A percentile compares a stretch with the other conserved stretches of the same genome.
Evolutionary conservation across 768 basidiomycete species (phyloP).

Genomic region (Suillus ampliporus): DNA sequence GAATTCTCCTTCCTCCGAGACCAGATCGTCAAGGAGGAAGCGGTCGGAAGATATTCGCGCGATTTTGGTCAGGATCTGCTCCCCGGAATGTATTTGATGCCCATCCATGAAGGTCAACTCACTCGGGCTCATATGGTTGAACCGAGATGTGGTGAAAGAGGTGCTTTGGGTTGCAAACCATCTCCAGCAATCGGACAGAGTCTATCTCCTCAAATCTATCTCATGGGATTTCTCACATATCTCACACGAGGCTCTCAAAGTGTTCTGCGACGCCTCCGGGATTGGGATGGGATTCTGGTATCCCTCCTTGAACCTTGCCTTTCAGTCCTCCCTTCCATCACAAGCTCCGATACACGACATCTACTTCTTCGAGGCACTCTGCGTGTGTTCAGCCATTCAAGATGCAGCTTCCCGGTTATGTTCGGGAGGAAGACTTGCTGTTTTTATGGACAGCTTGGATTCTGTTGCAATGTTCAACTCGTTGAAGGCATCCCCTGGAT

Average conservation of each 20-base stretch:
- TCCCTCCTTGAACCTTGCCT: too few species aligned
- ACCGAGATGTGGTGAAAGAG: background rate
- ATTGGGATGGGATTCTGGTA: too few species aligned
- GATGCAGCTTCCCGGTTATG: too few species aligned
- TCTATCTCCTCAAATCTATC: background rate
- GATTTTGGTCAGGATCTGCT: conserved; percentile 30
- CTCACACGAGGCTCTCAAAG: too few species aligned
- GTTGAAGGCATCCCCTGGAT: too few species aligned
- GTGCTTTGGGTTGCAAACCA: background rate
- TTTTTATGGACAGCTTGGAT: conserved; percentile 38
- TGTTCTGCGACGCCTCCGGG: too few species aligned
- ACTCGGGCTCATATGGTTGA: conserved; percentile 11
- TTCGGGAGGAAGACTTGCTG: too few species aligned
- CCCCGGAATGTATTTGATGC: conserved; percentile 48
- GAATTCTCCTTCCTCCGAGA: conserved; percentile 23
- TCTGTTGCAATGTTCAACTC: conserved; percentile 38
- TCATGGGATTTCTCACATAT: too few species aligned
- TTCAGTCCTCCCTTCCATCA: conserved; percentile 1
- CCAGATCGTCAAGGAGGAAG: conserved; percentile 18
- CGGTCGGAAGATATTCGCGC: conserved; percentile 20
- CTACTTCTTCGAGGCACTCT: conserved; percentile 23
- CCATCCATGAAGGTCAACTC: conserved; percentile 43
- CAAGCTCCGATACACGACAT: background rate
- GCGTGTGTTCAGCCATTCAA: conserved; percentile 16
- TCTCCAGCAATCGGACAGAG: background rate